These are phyloP conservation scores for Schizosaccharomyces versatilis DNA, from an alignment of 1,139 yeast genomes.

Conservation along the genomic window DNA sequence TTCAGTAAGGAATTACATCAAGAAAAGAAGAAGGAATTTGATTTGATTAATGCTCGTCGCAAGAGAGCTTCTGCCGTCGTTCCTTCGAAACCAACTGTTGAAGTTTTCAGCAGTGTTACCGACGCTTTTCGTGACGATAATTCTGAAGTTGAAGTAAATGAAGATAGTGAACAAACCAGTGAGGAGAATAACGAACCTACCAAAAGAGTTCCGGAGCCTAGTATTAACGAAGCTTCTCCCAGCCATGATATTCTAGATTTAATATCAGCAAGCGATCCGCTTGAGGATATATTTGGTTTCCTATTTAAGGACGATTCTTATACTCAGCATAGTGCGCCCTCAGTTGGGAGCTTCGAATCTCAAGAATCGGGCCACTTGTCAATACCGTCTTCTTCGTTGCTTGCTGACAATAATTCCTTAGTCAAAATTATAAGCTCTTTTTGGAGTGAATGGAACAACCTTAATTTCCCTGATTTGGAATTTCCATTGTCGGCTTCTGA, in stretches of 20 bases:
- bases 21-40: slow-evolving; percentile 63
- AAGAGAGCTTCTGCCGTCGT: slow-evolving; percentile 58
- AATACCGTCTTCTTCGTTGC: not conserved
- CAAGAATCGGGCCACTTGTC: too few relatives aligned
- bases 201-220: not conserved
- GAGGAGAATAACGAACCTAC: slow-evolving; percentile 7
- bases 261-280: not conserved
- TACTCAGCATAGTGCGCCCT: not conserved
- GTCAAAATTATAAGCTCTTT: slow-evolving; percentile 70
- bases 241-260: too few relatives aligned
- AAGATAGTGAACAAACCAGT: slow-evolving; percentile 9
- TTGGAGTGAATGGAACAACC: slow-evolving; percentile 95
- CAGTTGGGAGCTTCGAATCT: too few relatives aligned
- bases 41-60: slow-evolving; percentile 36
- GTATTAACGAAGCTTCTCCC: too few relatives aligned
- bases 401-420: slow-evolving; percentile 17
- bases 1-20: slow-evolving; percentile 66
- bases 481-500: slow-evolving; percentile 64
- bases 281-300: not conserved
- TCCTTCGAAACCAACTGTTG: slow-evolving; percentile 70
- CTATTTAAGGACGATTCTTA: not conserved
- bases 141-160: slow-evolving; percentile 17
- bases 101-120: slow-evolving; percentile 67
- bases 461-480: slow-evolving; percentile 79
- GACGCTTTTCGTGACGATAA: slow-evolving; percentile 49